Percentiles rank a stretch among this genome's conserved stretches.
Evolutionary conservation across 2,329 filamentous ascomycete genomes (phyloP).

Genomic region (Aspergillus quadricinctus): DNA sequence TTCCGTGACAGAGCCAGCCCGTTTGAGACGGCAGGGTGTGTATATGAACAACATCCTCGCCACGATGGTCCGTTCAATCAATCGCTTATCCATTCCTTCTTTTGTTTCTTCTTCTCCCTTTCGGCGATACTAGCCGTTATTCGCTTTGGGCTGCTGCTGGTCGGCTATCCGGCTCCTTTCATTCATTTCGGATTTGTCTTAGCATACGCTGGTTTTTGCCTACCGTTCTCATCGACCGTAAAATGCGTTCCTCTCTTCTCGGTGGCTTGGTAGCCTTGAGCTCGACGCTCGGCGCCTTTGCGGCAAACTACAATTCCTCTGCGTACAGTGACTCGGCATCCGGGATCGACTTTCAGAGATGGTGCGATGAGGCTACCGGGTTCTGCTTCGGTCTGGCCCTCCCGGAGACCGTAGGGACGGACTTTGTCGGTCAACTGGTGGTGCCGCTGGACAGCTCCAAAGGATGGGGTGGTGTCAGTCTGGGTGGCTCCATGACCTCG

Average conservation of each 20-base stretch:
- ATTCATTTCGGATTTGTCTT: conserved; percentile 4
- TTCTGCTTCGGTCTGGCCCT: conserved; percentile 17
- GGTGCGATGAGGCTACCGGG: conserved; percentile 13
- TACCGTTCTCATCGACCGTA: conserved; percentile 1
- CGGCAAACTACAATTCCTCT: conserved; percentile 10
- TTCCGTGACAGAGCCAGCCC: neutral
- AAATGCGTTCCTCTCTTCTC: conserved; percentile 11
- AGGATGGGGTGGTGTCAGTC: conserved; percentile 18
- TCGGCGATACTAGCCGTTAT: conserved; percentile 3
- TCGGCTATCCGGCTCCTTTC: conserved; percentile 9
- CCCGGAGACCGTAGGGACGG: conserved; percentile 9
- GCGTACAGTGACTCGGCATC: conserved; percentile 13
- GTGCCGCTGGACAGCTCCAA: conserved; percentile 12
- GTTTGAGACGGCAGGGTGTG: neutral
- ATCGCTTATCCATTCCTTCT: conserved; percentile 3
- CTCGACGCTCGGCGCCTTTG: conserved; percentile 9
- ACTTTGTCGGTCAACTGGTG: conserved; percentile 14
- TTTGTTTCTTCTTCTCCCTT: conserved; percentile 3
- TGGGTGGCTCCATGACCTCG: conserved; percentile 10
- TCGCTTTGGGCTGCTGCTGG: conserved; percentile 14
- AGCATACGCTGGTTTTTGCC: neutral
- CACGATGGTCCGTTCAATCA: neutral
- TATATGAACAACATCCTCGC: conserved; percentile 10
- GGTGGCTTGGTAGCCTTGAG: conserved; percentile 10
- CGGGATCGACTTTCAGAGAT: conserved; percentile 16